These are phyloP conservation scores for Phaeosphaeria sp. DNA, from an alignment of 2,329 filamentous ascomycete genomes.

Conservation along the genomic window DNA sequence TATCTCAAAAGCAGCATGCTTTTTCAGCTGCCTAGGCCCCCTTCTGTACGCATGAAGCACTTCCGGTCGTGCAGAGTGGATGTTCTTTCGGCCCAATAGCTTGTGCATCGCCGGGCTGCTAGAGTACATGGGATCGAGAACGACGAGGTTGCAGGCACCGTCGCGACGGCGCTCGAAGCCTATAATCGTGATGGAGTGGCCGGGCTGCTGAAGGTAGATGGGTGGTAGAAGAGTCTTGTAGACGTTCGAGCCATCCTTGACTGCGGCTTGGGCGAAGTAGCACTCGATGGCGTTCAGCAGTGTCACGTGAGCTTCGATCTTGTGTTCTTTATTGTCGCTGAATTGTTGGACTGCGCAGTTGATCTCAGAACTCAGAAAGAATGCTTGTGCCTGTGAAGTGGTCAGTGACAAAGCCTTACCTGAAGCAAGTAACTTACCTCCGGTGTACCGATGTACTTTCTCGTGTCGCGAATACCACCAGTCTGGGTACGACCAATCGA, in stretches of 20 bases:
- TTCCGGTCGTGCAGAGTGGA: slow-evolving; percentile 64
- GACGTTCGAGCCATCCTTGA: slow-evolving; percentile 65
- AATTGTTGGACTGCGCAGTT: slow-evolving; percentile 60
- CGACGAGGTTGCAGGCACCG: slow-evolving; percentile 73
- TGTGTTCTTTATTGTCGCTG: slow-evolving; percentile 54
- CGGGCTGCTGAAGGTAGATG: slow-evolving; percentile 89
- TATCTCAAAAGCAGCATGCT: slow-evolving; percentile 79
- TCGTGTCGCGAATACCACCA: slow-evolving; percentile 83
- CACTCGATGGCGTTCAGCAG: slow-evolving; percentile 73
- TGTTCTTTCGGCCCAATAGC: slow-evolving; percentile 58
- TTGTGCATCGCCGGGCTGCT: slow-evolving; percentile 70
- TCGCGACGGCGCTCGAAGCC: slow-evolving; percentile 76
- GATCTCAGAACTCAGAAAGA: slow-evolving; percentile 75
- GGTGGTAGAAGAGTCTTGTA: slow-evolving; percentile 76
- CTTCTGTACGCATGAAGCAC: slow-evolving; percentile 70
- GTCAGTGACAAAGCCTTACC: slow-evolving; percentile 14
- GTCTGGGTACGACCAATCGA: slow-evolving; percentile 77
- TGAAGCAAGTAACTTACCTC: slow-evolving; percentile 63
- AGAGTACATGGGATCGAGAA: slow-evolving; percentile 87
- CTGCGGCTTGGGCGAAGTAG: slow-evolving; percentile 71
- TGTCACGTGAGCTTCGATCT: slow-evolving; percentile 57
- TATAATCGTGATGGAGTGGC: slow-evolving; percentile 89
- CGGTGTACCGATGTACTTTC: slow-evolving; percentile 94
- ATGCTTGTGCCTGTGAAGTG: slow-evolving; percentile 72
- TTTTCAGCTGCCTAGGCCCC: slow-evolving; percentile 70